These are phyloP conservation scores for Gleditsia sinensis DNA, from an alignment of 306 rosid genomes.

Conservation along the genomic window DNA sequence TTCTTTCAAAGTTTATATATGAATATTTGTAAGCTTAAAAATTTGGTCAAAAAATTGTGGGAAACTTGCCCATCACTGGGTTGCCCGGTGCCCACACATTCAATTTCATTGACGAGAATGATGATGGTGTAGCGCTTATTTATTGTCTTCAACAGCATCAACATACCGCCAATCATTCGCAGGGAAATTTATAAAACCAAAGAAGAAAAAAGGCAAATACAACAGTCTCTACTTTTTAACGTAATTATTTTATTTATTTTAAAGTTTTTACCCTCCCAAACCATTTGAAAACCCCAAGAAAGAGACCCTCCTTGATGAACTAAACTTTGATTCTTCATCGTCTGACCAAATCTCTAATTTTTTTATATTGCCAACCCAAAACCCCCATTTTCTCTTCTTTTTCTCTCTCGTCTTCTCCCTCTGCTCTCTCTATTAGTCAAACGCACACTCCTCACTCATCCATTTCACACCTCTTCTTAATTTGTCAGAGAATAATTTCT, in stretches of 20 bases:
- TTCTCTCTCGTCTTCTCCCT: background rate
- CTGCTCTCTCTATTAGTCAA: slow-evolving; percentile 33
- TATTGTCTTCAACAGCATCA: slow-evolving; percentile 52
- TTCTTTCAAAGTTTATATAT: background rate
- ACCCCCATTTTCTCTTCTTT: slow-evolving; percentile 14
- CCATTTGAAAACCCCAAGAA: slow-evolving; percentile 49
- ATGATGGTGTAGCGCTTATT: slow-evolving; percentile 37
- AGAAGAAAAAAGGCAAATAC: slow-evolving; percentile 17
- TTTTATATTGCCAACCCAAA: slow-evolving; percentile 10
- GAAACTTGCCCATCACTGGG: no score
- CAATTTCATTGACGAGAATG: slow-evolving; percentile 44
- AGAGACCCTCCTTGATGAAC: slow-evolving; percentile 43
- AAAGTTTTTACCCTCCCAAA: slow-evolving; percentile 44
- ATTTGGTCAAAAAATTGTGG: background rate
- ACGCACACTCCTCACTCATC: slow-evolving; percentile 27
- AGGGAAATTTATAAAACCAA: slow-evolving; percentile 8
- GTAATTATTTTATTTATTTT: slow-evolving; percentile 6
- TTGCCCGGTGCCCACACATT: slow-evolving; percentile 39
- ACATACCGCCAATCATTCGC: slow-evolving; percentile 41
- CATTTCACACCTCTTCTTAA: slow-evolving; percentile 28
- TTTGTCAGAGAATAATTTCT: background rate
- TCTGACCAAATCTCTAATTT: slow-evolving; percentile 38
- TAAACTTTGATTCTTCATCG: slow-evolving; percentile 44
- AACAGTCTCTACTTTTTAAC: slow-evolving; percentile 30
- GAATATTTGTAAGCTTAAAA: background rate